phyloP scores from a whole-genome alignment of 352 stramenopile species.

The Phytophthora cactorum region DNA sequence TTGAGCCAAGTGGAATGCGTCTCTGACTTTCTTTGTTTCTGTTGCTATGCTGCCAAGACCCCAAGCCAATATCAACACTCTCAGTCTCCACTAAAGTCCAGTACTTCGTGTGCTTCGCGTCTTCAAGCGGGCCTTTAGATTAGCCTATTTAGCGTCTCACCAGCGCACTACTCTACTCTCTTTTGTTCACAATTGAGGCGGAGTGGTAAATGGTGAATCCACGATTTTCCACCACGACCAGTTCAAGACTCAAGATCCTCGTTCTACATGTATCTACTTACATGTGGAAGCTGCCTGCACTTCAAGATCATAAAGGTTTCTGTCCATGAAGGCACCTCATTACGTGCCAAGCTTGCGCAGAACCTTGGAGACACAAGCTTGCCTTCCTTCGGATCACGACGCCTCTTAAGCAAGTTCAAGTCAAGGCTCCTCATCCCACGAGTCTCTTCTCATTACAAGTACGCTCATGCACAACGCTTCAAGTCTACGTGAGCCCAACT shows the following conservation, averaged over 20 bases:
- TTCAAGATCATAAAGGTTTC: conserved; percentile 13
- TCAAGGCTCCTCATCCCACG: conserved; percentile 1
- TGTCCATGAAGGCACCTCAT: conserved; percentile 19
- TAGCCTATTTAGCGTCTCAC: conserved; percentile 37
- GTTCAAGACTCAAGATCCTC: conserved; percentile 23
- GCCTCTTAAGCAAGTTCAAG: conserved; percentile 7
- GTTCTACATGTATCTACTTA: conserved; percentile 6
- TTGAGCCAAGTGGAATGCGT: background rate
- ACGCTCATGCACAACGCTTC: background rate
- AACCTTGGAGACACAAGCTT: background rate
- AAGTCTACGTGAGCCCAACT: background rate
- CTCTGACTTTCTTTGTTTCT: conserved; percentile 11
- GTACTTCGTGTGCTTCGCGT: background rate
- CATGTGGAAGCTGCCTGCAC: background rate
- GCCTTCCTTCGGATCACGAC: background rate
- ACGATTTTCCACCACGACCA: conserved; percentile 2
- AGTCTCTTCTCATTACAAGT: conserved; percentile 12
- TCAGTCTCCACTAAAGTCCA: background rate
- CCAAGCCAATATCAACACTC: background rate
- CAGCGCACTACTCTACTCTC: conserved; percentile 13
- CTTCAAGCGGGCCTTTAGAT: conserved; percentile 23
- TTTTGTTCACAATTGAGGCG: conserved; percentile 3
- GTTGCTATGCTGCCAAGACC: conserved; percentile 12
- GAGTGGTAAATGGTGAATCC: conserved; percentile 15
- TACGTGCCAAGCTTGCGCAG: conserved; percentile 11